phyloP scores from a whole-genome alignment of 164 flowering plant species.

The Echeveria elegans region DNA sequence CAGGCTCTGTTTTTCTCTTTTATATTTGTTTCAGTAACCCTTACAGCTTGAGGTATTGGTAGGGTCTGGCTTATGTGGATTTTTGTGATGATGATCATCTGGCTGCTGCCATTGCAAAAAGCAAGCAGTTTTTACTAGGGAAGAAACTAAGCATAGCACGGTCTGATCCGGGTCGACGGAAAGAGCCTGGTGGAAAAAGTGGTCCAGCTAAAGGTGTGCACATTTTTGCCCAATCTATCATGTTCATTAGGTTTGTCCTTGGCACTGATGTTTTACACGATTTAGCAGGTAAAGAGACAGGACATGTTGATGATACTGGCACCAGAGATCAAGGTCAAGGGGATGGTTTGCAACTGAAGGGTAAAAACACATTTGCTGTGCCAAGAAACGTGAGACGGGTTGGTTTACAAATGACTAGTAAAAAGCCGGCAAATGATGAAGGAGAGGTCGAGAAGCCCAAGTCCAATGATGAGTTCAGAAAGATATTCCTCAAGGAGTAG shows the following conservation, averaged over 20 bases:
- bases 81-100: slow-evolving; percentile 69
- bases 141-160: slow-evolving; percentile 71
- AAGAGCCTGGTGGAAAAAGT: slow-evolving; percentile 23
- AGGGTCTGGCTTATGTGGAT: slow-evolving; percentile 95
- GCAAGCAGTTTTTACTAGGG: slow-evolving; percentile 50
- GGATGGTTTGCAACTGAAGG: slow-evolving; percentile 34
- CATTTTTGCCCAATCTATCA: not conserved
- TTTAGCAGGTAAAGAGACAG: not conserved
- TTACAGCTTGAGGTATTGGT: slow-evolving; percentile 5
- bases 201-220: slow-evolving; percentile 10
- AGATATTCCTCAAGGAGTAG: slow-evolving; percentile 45
- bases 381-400: slow-evolving; percentile 54
- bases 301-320: not conserved
- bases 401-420: slow-evolving; percentile 26
- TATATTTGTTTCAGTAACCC: not conserved
- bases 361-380: slow-evolving; percentile 73
- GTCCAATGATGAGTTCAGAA: slow-evolving; percentile 82
- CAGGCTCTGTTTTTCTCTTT: not conserved
- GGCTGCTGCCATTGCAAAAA: slow-evolving; percentile 65
- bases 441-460: slow-evolving; percentile 46
- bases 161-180: slow-evolving; percentile 57
- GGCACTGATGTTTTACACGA: not conserved
- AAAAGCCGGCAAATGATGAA: slow-evolving; percentile 15
- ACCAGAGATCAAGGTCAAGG: slow-evolving; percentile 11
- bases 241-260: not conserved